phyloP scores from a whole-genome alignment of 2,329 filamentous ascomycete genomes.

The Ophiosphaerella korrae region DNA sequence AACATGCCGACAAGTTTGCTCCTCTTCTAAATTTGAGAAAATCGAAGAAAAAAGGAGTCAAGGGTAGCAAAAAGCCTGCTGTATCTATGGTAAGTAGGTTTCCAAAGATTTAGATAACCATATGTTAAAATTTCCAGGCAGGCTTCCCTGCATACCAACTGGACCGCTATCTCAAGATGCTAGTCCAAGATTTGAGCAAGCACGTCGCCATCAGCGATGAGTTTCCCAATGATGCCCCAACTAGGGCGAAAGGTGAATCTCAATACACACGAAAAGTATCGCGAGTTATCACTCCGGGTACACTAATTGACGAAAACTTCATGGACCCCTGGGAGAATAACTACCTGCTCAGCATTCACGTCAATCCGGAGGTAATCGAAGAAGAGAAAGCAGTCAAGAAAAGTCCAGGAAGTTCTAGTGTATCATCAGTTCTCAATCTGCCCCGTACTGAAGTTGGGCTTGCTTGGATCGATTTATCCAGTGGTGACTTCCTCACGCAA shows the following conservation, averaged over 20 bases:
- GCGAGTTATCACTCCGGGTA: slow-evolving; percentile 90
- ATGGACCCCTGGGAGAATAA: slow-evolving; percentile 95
- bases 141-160: slow-evolving; percentile 94
- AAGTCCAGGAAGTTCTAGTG: slow-evolving; percentile 34
- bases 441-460: slow-evolving; percentile 67
- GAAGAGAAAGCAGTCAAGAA: slow-evolving; percentile 28
- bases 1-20: slow-evolving; percentile 88
- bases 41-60: slow-evolving; percentile 71
- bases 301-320: slow-evolving; percentile 95
- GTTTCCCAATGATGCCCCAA: slow-evolving; percentile 73
- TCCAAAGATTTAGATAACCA: neutral
- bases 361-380: slow-evolving; percentile 48
- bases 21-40: slow-evolving; percentile 88
- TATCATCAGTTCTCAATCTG: slow-evolving; percentile 41
- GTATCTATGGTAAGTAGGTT: slow-evolving; percentile 78
- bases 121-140: slow-evolving; percentile 58
- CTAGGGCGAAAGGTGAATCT: slow-evolving; percentile 76
- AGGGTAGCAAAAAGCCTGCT: slow-evolving; percentile 58
- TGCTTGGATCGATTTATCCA: slow-evolving; percentile 94
- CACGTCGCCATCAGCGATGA: slow-evolving; percentile 96
- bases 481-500: slow-evolving; percentile 91
- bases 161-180: slow-evolving; percentile 87
- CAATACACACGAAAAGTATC: slow-evolving; percentile 85
- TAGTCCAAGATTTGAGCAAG: slow-evolving; percentile 88
- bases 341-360: slow-evolving; percentile 82